Evolutionary conservation across 768 basidiomycete species (phyloP).

Genomic region (Leccinum disarticulatum): DNA sequence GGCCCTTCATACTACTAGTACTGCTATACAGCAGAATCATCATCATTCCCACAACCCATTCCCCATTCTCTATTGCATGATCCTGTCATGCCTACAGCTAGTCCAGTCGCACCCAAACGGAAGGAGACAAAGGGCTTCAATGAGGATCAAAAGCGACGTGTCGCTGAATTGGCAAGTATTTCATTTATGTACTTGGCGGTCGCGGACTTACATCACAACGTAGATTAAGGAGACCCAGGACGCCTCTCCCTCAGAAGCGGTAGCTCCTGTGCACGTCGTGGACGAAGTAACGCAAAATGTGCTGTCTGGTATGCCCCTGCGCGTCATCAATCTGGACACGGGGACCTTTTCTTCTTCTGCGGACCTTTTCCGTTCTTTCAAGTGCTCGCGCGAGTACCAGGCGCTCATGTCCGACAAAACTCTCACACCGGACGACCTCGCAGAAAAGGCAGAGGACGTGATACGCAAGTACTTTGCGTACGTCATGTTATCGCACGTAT

Average conservation of each 20-base stretch:
- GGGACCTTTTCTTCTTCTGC: conserved; percentile 20
- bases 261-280: conserved; percentile 10
- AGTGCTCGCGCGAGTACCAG: conserved; percentile 11
- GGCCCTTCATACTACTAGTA: neutral
- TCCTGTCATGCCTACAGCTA: conserved; percentile 12
- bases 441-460: conserved; percentile 14
- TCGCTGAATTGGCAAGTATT: conserved; percentile 5
- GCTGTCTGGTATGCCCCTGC: conserved; percentile 23
- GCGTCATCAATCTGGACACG: conserved; percentile 21
- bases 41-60: conserved; percentile 7
- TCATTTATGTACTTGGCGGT: neutral
- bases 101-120: conserved; percentile 3
- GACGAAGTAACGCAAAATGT: conserved; percentile 21
- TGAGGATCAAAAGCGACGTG: neutral
- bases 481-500: conserved; percentile 30
- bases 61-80: conserved; percentile 8
- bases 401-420: conserved; percentile 13
- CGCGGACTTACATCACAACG: neutral
- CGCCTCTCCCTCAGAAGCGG: conserved; percentile 8
- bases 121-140: neutral
- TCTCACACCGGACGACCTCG: conserved; percentile 7
- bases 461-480: conserved; percentile 26
- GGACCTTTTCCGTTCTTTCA: conserved; percentile 21
- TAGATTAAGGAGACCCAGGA: neutral
- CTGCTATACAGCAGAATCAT: neutral